A percentile compares a stretch with the other conserved stretches of the same genome.
phyloP scores from a whole-genome alignment of 1,139 yeast genomes.

The Hemisphaericaspora xylanilytica region DNA sequence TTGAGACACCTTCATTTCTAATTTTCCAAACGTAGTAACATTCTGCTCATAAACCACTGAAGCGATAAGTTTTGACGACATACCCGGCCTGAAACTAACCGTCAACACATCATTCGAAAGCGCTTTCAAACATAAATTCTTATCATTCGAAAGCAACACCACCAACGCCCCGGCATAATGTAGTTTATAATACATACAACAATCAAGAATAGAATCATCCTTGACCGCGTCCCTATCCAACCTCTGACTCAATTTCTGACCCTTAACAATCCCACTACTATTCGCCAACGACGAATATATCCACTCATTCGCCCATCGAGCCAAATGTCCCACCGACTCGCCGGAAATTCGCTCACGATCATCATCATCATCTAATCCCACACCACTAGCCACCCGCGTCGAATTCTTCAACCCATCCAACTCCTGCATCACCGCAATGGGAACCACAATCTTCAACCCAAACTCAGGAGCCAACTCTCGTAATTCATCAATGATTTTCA shows the following conservation, averaged over 20 bases:
- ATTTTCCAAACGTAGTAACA: constrained; percentile 20
- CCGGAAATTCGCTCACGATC: constrained; percentile 17
- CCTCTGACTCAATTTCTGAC: constrained; percentile 61
- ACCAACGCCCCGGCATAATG: constrained; percentile 45
- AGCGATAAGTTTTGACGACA: constrained; percentile 64
- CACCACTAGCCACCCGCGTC: constrained; percentile 9
- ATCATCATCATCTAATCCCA: no score
- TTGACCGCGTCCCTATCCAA: constrained; percentile 43
- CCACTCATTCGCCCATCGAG: constrained; percentile 81
- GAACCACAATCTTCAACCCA: constrained; percentile 58
- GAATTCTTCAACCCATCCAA: constrained; percentile 74
- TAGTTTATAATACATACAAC: constrained; percentile 64
- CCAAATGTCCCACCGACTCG: constrained; percentile 51
- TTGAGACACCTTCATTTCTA: constrained; percentile 4
- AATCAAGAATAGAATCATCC: constrained; percentile 85
- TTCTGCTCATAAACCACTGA: constrained; percentile 46
- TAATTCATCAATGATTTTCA: constrained; percentile 53
- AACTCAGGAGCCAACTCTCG: constrained; percentile 36
- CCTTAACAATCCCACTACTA: constrained; percentile 50
- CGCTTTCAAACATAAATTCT: constrained; percentile 77
- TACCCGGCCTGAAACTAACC: constrained; percentile 56
- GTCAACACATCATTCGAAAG: constrained; percentile 66
- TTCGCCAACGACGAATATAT: constrained; percentile 60
- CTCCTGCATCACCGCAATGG: constrained; percentile 68
- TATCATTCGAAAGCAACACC: constrained; percentile 74